Evolutionary conservation across 2,329 filamentous ascomycete species (phyloP), one percentile per base, ranked within the genome.

Genomic region (Monosporascus sp.): DNA sequence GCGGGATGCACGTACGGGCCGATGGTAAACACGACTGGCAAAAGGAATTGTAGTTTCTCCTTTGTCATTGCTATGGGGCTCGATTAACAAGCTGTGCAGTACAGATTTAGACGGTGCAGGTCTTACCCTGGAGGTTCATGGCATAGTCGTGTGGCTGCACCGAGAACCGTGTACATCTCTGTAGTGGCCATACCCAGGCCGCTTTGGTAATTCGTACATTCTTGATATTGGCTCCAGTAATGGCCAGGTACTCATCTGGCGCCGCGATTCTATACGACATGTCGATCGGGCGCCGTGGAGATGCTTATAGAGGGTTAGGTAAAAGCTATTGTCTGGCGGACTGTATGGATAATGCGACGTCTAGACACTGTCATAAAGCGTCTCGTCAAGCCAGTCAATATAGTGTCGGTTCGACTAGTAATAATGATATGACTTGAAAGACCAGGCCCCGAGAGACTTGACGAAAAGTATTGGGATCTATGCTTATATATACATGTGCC

Each of bases 21-120:
- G 54, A 94, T 86, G 38, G 90, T 94, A 72, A 94, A 94, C 57
- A 94, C 88, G 11, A 90, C 89, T 2, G 89, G 90, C 0, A 94
- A 80, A 5, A 84, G 78, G 67, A 94, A 92, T 58, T 92, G 88
- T 3, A 94, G 79, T 69, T 95, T 95, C 73, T 95, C 90, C 62
- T 86, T 83, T 18, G 90, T 95, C 90, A 95, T 96, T 52, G 90
- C 90, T 67, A 46, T 15, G n/a, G 8, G n/a, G 11, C 25, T 1
- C 49, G 45, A 49, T 59, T 50, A 56, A 47, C 7, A 45, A 6
- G 20, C 44, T 31, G 18, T 2, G 15, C 11, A 9, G 14, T 46
- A 48, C 11, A 9, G n/a, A 41, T 31, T 14, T 34, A 34, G 11
- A 34, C 11, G 25, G 18, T 5, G 14, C 44, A 8, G 15, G 15